These are phyloP conservation scores for Ulota crispa DNA, from an alignment of 225 moss, liverwort and hornwort species.

Conservation along the genomic window DNA sequence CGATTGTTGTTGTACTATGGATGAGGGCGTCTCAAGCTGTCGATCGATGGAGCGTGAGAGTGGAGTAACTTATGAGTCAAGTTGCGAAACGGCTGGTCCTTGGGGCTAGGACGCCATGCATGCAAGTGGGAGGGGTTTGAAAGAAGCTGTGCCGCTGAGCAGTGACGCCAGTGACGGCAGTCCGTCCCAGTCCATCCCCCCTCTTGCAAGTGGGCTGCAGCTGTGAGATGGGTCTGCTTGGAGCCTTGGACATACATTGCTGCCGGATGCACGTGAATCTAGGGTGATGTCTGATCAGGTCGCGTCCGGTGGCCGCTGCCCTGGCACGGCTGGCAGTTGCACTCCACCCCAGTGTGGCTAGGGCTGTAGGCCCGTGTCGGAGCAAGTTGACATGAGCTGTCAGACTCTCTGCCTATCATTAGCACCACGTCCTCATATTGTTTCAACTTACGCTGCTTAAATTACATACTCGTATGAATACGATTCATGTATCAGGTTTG, in stretches of 20 bases:
- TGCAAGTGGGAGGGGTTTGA: background rate
- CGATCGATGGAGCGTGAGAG: background rate
- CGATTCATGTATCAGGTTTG: no score
- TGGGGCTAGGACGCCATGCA: background rate
- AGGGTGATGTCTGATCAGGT: background rate
- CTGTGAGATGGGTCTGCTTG: no score
- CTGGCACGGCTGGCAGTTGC: no score
- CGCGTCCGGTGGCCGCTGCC: background rate
- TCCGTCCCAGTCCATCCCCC: background rate
- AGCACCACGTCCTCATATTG: no score
- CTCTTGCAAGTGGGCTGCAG: conserved; percentile 23
- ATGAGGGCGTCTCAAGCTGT: no score
- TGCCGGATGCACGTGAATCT: conserved; percentile 15
- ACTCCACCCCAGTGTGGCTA: background rate
- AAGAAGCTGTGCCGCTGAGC: background rate
- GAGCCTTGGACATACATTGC: background rate
- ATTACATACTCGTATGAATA: no score
- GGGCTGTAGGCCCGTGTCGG: conserved; percentile 5
- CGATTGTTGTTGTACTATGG: background rate
- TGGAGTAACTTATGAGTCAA: background rate
- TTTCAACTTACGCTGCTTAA: no score
- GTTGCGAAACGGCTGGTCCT: background rate
- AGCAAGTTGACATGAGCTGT: conserved; percentile 1
- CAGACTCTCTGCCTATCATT: background rate
- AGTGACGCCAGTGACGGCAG: no score